Evolutionary conservation across 371 early-diverging fungal genomes (phyloP), one percentile per base, ranked within the genome.

Genomic region (Conidiobolus coronatus): DNA sequence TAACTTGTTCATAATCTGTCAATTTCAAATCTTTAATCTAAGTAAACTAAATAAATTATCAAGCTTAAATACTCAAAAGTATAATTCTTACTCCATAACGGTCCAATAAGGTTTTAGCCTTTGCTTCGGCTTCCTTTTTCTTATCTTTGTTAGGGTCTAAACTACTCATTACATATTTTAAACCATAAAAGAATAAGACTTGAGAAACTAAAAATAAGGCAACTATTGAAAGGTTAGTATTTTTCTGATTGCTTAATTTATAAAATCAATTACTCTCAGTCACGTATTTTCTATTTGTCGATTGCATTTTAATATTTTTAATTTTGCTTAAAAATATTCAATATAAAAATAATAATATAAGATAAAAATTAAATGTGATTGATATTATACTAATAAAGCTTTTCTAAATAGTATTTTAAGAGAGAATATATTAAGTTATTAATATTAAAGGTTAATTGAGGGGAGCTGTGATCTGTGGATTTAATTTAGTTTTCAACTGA

Each of bases 1-100:
- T 92, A 18, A 88, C 74, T 59, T 82, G 79, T 63, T 96, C 96
- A 55, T 96, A 81, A 56, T 87, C 88, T 40, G 69, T 79, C 52
- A 96, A 60, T 52, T 80, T 75, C 45, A 90, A 53, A 55, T 80
- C 76, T 42, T 67, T 65, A 42, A 64, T 59, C 73, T 75, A 48
- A 36, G 9, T 18, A 19, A 42, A 9, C 0, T 22, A 42, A 18
- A 21, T 9, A 42, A 24, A 15, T 42, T 9, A 9, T 6, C 18
- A 22, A 24, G 9, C 21, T 13, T 0, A 21, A 37, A 3, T 18
- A n/a, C 17, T 1, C 14, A 12, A 23, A 41, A 40, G 12, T 29
- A 23, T 12, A 48, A 33, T 8, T 51, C 64, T 48, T 69, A 82
- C 79, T 35, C 87, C 87, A 42, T 82, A 66, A 54, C 72, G 69